Conservation (phyloP, 441 rosid species). For the Biscutella laevigata region DNA sequence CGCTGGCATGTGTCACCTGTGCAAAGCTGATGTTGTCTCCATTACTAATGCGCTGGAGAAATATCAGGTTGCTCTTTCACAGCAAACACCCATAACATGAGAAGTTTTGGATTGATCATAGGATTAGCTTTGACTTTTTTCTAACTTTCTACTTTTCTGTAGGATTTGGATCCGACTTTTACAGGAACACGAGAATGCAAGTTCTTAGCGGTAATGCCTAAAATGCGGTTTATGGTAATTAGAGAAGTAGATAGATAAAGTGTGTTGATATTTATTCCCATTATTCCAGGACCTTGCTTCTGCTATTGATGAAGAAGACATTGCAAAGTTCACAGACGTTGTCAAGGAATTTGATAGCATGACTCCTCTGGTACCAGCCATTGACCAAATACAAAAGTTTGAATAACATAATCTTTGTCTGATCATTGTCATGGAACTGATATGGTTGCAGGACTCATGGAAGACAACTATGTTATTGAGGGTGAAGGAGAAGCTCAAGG, state of each 20-base stretch:
- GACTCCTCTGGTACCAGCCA: conserved; percentile 79
- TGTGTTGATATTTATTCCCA: not conserved
- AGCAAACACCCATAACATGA: not conserved
- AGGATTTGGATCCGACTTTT: conserved; percentile 95
- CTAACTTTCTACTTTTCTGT: conserved; percentile 28
- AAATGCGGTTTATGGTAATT: not conserved
- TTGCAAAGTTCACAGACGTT: conserved; percentile 69
- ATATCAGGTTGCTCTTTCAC: conserved; percentile 52
- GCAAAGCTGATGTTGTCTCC: conserved; percentile 85
- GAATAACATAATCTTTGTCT: not conserved
- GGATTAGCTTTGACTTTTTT: conserved; percentile 1
- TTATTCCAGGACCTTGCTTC: conserved; percentile 69
- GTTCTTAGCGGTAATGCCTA: conserved; percentile 44
- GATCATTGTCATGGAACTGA: conserved; percentile 6
- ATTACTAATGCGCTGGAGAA: conserved; percentile 79
- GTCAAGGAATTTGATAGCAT: conserved; percentile 93
- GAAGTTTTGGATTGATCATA: not conserved
- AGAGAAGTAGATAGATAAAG: not conserved
- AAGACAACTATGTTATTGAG: conserved; percentile 90
- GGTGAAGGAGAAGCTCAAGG: conserved; percentile 96
- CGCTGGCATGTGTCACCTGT: conserved; percentile 95
- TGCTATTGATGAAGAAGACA: conserved; percentile 89
- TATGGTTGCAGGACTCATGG: conserved; percentile 67
- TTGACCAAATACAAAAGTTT: not conserved
- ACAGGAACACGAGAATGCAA: conserved; percentile 81